These are phyloP conservation scores for Xylariomycetidae sp. DNA, from an alignment of 2,329 filamentous ascomycete species.

Conservation along the genomic window DNA sequence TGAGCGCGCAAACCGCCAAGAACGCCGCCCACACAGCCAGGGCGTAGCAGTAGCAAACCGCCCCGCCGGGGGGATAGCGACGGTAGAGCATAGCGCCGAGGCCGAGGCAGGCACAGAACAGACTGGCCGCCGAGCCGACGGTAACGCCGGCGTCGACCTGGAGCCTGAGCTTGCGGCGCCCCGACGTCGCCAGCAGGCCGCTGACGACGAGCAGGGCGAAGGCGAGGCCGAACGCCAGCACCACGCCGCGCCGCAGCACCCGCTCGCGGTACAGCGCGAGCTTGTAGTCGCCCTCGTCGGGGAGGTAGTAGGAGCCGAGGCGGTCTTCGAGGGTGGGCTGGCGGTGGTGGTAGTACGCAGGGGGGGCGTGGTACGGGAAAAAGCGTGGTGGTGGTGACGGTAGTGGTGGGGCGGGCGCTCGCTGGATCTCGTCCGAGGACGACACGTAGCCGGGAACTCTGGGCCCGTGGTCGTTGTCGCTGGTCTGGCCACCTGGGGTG, in stretches of 20 bases:
- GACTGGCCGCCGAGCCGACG: constrained; percentile 60
- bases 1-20: constrained; percentile 38
- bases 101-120: constrained; percentile 57
- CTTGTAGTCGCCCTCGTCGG: constrained; percentile 45
- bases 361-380: neutral
- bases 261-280: constrained; percentile 45
- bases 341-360: constrained; percentile 12
- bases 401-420: too few relatives aligned
- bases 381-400: neutral
- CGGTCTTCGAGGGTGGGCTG: constrained; percentile 45
- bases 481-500: too few relatives aligned
- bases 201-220: constrained; percentile 60
- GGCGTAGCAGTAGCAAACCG: constrained; percentile 32
- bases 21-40: constrained; percentile 39
- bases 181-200: constrained; percentile 59
- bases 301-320: constrained; percentile 42
- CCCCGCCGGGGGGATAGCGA: constrained; percentile 30
- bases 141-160: constrained; percentile 70
- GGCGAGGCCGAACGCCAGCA: constrained; percentile 51
- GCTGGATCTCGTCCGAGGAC: constrained; percentile 21
- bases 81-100: constrained; percentile 54
- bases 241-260: constrained; percentile 47
- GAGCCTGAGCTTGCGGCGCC: constrained; percentile 58
- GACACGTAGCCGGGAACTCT: constrained; percentile 44
- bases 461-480: constrained; percentile 29